A percentile compares a stretch with the other conserved stretches of the same genome.
phyloP scores from a whole-genome alignment of 2,329 filamentous ascomycete species.

The Pleomassaria siparia region DNA sequence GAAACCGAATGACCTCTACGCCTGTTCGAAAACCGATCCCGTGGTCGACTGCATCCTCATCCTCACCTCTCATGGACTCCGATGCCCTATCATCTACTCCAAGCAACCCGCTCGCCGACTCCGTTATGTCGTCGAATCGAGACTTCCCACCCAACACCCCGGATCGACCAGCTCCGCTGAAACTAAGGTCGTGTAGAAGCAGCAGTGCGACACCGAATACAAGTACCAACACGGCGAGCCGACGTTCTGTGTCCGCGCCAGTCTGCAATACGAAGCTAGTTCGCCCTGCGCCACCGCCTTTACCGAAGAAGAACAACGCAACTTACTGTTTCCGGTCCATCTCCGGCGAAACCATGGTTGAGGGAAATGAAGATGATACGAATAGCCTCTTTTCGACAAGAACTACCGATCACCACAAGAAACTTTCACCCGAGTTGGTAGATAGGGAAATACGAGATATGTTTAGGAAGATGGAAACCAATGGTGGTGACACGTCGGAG shows the following conservation, averaged over 20 bases:
- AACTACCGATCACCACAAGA: not conserved
- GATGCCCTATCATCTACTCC: too few relatives aligned
- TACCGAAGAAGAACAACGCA: not conserved
- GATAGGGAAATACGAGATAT: not conserved
- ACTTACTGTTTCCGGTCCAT: not conserved
- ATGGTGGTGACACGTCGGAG: not conserved
- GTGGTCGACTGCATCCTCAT: not conserved
- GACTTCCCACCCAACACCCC: constrained; percentile 16
- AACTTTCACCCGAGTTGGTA: not conserved
- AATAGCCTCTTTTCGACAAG: not conserved
- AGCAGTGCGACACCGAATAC: constrained; percentile 10
- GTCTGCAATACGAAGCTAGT: not conserved
- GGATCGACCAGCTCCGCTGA: constrained; percentile 30
- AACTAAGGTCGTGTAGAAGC: constrained; percentile 13
- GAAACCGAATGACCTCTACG: not conserved
- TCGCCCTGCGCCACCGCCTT: not conserved
- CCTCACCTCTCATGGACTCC: not conserved
- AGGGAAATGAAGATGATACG: not conserved
- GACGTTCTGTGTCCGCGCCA: constrained; percentile 14
- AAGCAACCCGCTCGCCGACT: not conserved
- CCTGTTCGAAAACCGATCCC: not conserved
- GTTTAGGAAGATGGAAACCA: not conserved
- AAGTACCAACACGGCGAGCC: too few relatives aligned
- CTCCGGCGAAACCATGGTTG: not conserved
- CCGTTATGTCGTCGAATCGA: not conserved